A percentile compares a stretch with the other conserved stretches of the same genome.
phyloP scores from a whole-genome alignment of 495 filamentous ascomycete genomes.

The Xylaria flabelliformis region DNA sequence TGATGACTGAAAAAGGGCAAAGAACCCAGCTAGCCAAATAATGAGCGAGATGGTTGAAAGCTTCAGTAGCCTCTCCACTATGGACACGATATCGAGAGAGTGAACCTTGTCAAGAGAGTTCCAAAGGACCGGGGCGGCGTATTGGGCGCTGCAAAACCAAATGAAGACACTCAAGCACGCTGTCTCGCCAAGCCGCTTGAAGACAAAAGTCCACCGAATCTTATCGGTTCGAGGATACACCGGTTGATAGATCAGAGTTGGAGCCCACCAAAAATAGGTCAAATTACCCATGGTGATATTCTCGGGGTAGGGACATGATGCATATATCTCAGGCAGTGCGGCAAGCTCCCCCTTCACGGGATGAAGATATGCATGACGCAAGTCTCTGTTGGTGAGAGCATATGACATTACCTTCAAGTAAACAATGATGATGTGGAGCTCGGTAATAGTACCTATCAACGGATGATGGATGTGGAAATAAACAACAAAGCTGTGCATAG shows the following conservation, averaged over 20 bases:
- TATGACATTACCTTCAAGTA: conserved; percentile 96
- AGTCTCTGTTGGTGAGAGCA: conserved; percentile 94
- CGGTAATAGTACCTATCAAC: conserved; percentile 86
- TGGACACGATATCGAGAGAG: conserved; percentile 77
- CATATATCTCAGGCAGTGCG: conserved; percentile 79
- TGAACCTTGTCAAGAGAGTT: conserved; percentile 89
- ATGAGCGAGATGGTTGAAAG: conserved; percentile 90
- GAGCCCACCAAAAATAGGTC: conserved; percentile 95
- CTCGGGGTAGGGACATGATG: conserved; percentile 80
- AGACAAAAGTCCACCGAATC: conserved; percentile 85
- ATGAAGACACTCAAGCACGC: conserved; percentile 80
- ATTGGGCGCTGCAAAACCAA: conserved; percentile 91
- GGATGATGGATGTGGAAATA: conserved; percentile 93
- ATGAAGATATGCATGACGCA: conserved; percentile 84
- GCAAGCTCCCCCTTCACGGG: conserved; percentile 63
- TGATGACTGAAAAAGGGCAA: conserved; percentile 88
- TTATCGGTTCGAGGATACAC: conserved; percentile 83
- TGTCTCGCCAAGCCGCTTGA: conserved; percentile 80
- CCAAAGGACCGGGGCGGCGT: conserved; percentile 83
- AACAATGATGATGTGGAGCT: conserved; percentile 92
- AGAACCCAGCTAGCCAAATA: conserved; percentile 97
- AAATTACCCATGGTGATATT: conserved; percentile 90
- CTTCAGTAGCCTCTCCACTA: conserved; percentile 90
- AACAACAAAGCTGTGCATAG: conserved; percentile 80
- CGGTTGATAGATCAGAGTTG: conserved; percentile 95